phyloP scores from a whole-genome alignment of 495 filamentous ascomycete genomes.

The Geoglossum glabrum region DNA sequence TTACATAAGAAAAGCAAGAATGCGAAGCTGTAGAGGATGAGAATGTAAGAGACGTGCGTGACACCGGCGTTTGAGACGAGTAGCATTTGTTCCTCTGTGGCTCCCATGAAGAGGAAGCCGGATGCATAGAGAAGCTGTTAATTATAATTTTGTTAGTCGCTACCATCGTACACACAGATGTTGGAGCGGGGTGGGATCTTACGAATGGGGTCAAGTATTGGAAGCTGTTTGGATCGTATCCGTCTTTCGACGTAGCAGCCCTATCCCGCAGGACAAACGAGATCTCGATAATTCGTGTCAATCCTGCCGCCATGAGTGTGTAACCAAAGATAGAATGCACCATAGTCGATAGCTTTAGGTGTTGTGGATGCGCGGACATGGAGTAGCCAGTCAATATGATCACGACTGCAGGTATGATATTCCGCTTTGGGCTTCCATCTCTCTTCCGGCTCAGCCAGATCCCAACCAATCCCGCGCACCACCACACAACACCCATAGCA shows the following conservation, averaged over 20 bases:
- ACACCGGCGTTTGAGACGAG: conserved; percentile 51
- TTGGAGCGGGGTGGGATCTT: conserved; percentile 20
- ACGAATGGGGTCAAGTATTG: conserved; percentile 86
- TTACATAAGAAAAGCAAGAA: conserved; percentile 80
- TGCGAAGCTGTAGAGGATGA: conserved; percentile 76
- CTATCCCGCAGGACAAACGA: conserved; percentile 66
- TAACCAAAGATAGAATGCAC: conserved; percentile 89
- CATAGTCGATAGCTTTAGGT: conserved; percentile 63
- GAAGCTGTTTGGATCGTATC: conserved; percentile 60
- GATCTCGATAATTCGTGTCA: conserved; percentile 75
- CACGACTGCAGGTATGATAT: conserved; percentile 79
- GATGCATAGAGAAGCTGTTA: conserved; percentile 74
- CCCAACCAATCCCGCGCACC: conserved; percentile 77
- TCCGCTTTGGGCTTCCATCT: conserved; percentile 71
- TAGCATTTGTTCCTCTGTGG: conserved; percentile 87
- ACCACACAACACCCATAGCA: conserved; percentile 94
- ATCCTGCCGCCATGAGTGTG: conserved; percentile 77
- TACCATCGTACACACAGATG: not conserved
- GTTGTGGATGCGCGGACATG: conserved; percentile 79
- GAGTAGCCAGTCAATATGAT: conserved; percentile 87
- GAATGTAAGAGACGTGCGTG: conserved; percentile 74
- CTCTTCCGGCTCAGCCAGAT: conserved; percentile 76
- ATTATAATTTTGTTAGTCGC: conserved; percentile 3
- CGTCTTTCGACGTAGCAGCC: conserved; percentile 32
- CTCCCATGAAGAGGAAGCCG: conserved; percentile 92